Base-by-base conservation (phyloP, 306 rosid species). In the Gillenia trifoliata region DNA sequence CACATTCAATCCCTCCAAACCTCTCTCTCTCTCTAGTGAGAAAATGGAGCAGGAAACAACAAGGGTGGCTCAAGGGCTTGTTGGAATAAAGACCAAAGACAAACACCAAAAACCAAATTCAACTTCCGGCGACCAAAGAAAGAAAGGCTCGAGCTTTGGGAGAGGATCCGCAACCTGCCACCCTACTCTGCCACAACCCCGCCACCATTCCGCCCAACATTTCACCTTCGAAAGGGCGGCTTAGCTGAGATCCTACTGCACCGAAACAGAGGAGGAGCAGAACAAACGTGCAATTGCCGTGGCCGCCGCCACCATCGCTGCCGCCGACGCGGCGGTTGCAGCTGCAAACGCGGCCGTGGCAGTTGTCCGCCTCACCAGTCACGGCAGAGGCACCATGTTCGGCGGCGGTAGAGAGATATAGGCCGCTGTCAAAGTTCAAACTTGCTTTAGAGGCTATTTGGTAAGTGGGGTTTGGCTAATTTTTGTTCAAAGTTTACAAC, bases 271-370 rank as follows among this genome's bases (percentile, higher is more conserved):
- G 77, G 75, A 82, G 55, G 93, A 93, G 50, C 95, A 89, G 81
- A 93, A 68, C 88, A 89, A 89, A 85, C 98, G 91, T 6, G 98
- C 98, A 8, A 85, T 91, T 63, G 98, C 98, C 0, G 98, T 93
- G 5, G 98, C 97, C 0, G 96, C 96, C 0, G 97, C 97, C 41
- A 89, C 98, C 0, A 92, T 97, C 0, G 97, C 96, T 0, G 98
- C 97, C 0, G 98, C 97, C 0, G 96, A 93, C 40, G 97, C 97
- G 0, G 98, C 98, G 0, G 97, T 91, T 3, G 96, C 93, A 1
- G 97, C 97, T 0, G 93, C 98, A 0, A 91, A 91, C 26, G 98
- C 98, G 3, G 98, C 98, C 0, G 97, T 88, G 15, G 96, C 82
- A 0, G 97, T 93, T 0, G 98, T 93, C 26, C 85, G 96, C 61